Evolutionary conservation across 2,329 filamentous ascomycete genomes (phyloP).

Genomic region (Monilinia laxa): DNA sequence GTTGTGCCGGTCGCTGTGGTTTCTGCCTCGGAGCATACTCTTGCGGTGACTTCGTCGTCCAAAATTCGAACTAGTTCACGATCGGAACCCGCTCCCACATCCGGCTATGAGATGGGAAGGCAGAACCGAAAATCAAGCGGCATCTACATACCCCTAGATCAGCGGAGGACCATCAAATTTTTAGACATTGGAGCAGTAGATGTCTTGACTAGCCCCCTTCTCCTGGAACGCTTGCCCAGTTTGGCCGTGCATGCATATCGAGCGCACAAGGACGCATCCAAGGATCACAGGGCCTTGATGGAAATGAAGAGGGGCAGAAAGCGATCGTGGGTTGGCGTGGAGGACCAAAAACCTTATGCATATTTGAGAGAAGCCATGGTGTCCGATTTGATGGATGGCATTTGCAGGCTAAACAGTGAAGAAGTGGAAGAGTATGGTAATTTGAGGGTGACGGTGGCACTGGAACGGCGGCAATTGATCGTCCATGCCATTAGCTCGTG

Average conservation of each 20-base stretch:
- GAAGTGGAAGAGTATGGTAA: constrained; percentile 58
- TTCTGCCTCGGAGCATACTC: constrained; percentile 39
- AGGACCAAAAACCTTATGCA: constrained; percentile 81
- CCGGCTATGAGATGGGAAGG: constrained; percentile 4
- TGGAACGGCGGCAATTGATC: constrained; percentile 64
- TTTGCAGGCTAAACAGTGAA: constrained; percentile 68
- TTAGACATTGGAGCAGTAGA: constrained; percentile 85
- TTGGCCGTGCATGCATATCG: constrained; percentile 83
- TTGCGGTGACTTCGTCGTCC: constrained; percentile 25
- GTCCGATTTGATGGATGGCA: constrained; percentile 82
- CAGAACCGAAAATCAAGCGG: constrained; percentile 30
- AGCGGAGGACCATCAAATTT: constrained; percentile 64
- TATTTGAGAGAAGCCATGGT: constrained; percentile 94
- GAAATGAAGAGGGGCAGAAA: constrained; percentile 75
- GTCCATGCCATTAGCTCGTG: constrained; percentile 68
- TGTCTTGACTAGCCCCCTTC: constrained; percentile 77
- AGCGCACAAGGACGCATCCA: constrained; percentile 71
- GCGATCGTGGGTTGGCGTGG: constrained; percentile 86
- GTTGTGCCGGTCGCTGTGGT: constrained; percentile 49
- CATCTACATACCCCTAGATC: constrained; percentile 43
- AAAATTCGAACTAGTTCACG: constrained; percentile 29
- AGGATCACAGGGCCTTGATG: constrained; percentile 69
- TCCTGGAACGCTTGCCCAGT: constrained; percentile 69
- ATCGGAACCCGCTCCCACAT: constrained; percentile 27
- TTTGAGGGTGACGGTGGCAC: constrained; percentile 66